phyloP scores from a whole-genome alignment of 129 eudicot genomes.

The Cynara cardunculus region DNA sequence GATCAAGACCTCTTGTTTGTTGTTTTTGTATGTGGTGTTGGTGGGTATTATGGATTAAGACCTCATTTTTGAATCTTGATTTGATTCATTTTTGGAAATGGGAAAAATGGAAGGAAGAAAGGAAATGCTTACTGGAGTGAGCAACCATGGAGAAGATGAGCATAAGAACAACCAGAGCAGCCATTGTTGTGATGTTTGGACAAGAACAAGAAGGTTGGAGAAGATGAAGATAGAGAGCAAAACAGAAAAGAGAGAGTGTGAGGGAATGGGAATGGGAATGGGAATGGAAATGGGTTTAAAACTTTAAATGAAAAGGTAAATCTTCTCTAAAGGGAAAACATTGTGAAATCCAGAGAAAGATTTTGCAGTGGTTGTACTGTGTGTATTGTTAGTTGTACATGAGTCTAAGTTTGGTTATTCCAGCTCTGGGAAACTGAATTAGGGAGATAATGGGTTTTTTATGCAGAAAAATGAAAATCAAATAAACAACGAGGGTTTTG shows the following conservation, averaged over 20 bases:
- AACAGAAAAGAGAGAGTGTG: not conserved
- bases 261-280: not conserved
- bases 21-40: not conserved
- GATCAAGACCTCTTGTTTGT: conserved; percentile 24
- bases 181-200: conserved; percentile 25
- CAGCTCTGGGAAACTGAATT: not conserved
- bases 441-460: not conserved
- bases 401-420: not conserved
- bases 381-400: conserved; percentile 11
- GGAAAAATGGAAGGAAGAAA: not conserved
- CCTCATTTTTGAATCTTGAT: too few species aligned
- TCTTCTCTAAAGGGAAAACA: not conserved
- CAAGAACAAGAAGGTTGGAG: conserved; percentile 26
- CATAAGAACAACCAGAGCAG: conserved; percentile 20
- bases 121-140: conserved; percentile 37
- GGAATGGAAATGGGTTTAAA: conserved; percentile 20
- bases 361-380: not conserved
- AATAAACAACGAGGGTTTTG: not conserved
- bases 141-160: conserved; percentile 29
- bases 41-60: too few species aligned
- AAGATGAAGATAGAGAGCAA: conserved; percentile 9
- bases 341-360: not conserved
- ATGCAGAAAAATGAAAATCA: not conserved
- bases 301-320: conserved; percentile 20
- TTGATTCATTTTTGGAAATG: not conserved